A percentile compares a stretch with the other conserved stretches of the same genome.
Conservation (phyloP, 345 rosid genomes). For the Pistacia atlantica region DNA sequence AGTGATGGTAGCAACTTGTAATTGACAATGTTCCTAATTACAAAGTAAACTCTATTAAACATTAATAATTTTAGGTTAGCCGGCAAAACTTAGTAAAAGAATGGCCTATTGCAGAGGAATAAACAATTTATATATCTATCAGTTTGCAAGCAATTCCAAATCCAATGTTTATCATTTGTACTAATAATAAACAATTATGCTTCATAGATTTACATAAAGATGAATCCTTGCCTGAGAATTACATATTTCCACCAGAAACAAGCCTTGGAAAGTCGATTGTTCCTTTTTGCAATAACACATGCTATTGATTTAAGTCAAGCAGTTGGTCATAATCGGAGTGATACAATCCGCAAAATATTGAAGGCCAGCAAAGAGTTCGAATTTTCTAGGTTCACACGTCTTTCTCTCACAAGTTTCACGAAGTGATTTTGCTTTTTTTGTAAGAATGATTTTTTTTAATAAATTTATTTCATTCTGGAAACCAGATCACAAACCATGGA, state of each 20-base stretch:
- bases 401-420: not conserved
- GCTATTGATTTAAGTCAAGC: conserved; percentile 19
- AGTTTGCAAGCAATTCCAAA: not conserved
- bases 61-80: no score
- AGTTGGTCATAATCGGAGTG: not conserved
- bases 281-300: conserved; percentile 7
- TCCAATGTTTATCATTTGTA: not conserved
- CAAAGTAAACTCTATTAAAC: no score
- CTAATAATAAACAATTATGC: no score
- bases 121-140: no score
- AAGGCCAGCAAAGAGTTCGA: conserved; percentile 30
- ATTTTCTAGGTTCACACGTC: conserved; percentile 29
- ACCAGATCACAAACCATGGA: conserved; percentile 13
- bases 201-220: not conserved
- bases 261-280: conserved; percentile 20
- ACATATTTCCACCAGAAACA: conserved; percentile 31
- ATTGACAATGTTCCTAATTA: not conserved
- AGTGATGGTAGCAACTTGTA: not conserved
- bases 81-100: not conserved
- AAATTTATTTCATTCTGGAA: no score
- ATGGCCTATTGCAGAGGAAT: no score
- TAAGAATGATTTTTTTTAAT: not conserved
- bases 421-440: no score
- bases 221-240: conserved; percentile 24
- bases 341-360: conserved; percentile 16